phyloP scores from a whole-genome alignment of 2,329 filamentous ascomycete species.

The Alternaria infectoria region DNA sequence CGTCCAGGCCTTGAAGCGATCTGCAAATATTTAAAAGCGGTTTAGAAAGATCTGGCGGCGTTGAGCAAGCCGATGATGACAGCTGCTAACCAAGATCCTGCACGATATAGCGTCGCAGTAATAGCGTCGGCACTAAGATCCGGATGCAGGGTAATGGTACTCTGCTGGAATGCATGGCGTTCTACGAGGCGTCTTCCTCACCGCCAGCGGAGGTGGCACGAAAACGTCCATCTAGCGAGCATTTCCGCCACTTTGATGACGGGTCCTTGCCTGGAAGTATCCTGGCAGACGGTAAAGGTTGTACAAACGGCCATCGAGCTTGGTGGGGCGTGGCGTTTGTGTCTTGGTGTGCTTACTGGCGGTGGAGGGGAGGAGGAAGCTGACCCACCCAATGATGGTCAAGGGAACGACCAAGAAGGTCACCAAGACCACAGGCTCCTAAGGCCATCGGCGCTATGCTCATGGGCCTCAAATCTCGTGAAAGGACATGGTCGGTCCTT shows the following conservation, averaged over 20 bases:
- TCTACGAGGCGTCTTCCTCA: constrained; percentile 15
- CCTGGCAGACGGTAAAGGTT: constrained; percentile 21
- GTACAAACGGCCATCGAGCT: constrained; percentile 27
- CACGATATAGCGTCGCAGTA: constrained; percentile 34
- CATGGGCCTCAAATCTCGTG: constrained; percentile 24
- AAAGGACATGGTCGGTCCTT: constrained; percentile 10
- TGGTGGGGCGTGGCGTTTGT: constrained; percentile 21
- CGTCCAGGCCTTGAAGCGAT: constrained; percentile 36
- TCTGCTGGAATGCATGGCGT: constrained; percentile 18
- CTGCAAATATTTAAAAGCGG: constrained; percentile 28
- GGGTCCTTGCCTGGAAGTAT: constrained; percentile 19
- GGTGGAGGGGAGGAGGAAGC: constrained; percentile 1
- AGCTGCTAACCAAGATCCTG: constrained; percentile 39
- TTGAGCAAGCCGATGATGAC: constrained; percentile 33
- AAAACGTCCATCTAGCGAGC: constrained; percentile 20
- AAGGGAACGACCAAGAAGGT: not conserved
- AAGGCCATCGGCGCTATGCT: constrained; percentile 15
- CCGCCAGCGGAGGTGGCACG: constrained; percentile 19
- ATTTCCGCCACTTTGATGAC: constrained; percentile 22
- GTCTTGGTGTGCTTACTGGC: constrained; percentile 22
- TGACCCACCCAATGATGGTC: constrained; percentile 22
- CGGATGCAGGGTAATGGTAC: constrained; percentile 35
- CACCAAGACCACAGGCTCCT: constrained; percentile 2
- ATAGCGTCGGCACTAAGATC: constrained; percentile 36
- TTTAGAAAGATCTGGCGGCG: constrained; percentile 39